Percentiles rank a stretch among this genome's conserved stretches.
Conservation (phyloP, 139 green algal species). For the Dunaliella primolecta region DNA sequence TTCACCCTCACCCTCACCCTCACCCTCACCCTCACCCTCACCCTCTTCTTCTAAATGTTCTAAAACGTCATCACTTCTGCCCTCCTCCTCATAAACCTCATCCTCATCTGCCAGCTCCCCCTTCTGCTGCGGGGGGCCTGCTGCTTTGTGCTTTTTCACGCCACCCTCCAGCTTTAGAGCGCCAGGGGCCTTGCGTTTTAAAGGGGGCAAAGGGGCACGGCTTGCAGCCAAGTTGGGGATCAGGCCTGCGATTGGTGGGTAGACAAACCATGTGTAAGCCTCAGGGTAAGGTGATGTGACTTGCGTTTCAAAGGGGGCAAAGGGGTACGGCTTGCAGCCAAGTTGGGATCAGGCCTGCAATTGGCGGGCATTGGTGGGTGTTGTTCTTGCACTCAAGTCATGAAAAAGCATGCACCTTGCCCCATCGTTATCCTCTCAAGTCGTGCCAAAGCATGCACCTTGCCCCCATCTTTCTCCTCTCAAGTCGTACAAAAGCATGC, state of each 20-base stretch:
- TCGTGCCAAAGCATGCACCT: too few species aligned
- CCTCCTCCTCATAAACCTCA: too few species aligned
- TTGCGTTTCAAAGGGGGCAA: neutral
- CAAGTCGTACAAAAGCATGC: too few species aligned
- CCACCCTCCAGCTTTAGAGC: conserved; percentile 6
- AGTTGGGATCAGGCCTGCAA: conserved; percentile 28
- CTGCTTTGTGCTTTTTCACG: neutral
- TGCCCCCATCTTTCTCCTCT: too few species aligned
- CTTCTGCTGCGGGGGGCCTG: too few species aligned
- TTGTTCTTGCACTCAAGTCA: too few species aligned
- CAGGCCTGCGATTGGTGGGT: conserved; percentile 40
- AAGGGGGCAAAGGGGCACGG: neutral
- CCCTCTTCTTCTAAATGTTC: conserved; percentile 11
- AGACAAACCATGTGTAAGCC: too few species aligned
- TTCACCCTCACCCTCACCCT: neutral
- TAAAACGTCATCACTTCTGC: too few species aligned
- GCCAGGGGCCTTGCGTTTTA: neutral
- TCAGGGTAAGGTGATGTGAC: too few species aligned
- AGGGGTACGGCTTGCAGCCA: neutral
- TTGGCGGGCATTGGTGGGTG: too few species aligned
- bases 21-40: neutral
- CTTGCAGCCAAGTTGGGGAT: conserved; percentile 8
- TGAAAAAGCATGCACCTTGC: too few species aligned
- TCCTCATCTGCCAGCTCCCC: neutral
- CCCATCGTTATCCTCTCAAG: too few species aligned